Percentiles rank a stretch among this genome's conserved stretches.
phyloP scores from a whole-genome alignment of 768 basidiomycete genomes.

The Tulasnella sp. region DNA sequence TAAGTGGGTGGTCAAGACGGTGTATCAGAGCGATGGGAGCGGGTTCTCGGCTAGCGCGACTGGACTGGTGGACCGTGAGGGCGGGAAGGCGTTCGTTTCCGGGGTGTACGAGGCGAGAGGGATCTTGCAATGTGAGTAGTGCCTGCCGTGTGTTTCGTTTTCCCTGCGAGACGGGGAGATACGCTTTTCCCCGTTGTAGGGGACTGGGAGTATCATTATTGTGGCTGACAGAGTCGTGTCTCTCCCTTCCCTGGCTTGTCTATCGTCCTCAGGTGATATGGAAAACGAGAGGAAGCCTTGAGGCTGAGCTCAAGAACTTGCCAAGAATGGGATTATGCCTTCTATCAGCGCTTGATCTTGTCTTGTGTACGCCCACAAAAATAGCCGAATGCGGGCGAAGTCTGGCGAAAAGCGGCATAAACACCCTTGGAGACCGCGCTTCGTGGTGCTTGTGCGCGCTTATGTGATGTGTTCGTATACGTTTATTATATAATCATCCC shows the following conservation, averaged over 20 bases:
- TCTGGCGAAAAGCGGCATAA: neutral
- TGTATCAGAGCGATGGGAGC: conserved; percentile 64
- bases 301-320: neutral
- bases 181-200: neutral
- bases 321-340: too few species aligned
- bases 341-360: neutral
- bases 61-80: conserved; percentile 1
- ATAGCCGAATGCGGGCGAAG: neutral
- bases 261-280: neutral
- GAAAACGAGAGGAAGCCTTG: neutral
- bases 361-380: neutral
- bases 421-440: neutral
- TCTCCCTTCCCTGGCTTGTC: neutral
- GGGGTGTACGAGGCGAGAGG: conserved; percentile 17
- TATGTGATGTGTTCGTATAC: neutral
- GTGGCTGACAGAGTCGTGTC: neutral
- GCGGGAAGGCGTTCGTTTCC: conserved; percentile 12
- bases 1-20: conserved; percentile 39
- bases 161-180: neutral
- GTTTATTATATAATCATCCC: neutral
- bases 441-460: neutral
- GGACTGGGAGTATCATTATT: too few species aligned
- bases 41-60: conserved; percentile 10
- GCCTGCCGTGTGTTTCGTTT: neutral
- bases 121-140: conserved; percentile 14